phyloP scores from a whole-genome alignment of 768 basidiomycete genomes.

The Myochromella boudieri region DNA sequence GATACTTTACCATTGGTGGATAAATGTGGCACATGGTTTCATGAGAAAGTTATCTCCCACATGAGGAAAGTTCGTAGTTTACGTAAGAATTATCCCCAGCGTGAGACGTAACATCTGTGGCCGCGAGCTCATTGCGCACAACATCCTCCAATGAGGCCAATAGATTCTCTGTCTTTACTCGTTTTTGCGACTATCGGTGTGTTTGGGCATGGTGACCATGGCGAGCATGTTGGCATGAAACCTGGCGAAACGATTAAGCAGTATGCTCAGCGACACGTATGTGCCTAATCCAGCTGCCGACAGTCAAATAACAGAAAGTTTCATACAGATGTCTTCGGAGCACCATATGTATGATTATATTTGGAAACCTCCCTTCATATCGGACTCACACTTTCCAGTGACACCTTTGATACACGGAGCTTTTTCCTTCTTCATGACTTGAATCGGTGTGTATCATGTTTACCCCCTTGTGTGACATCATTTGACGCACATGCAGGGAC shows the following conservation, averaged over 20 bases:
- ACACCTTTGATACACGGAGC: slow-evolving; percentile 78
- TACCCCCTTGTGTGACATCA: neutral
- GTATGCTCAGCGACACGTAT: slow-evolving; percentile 90
- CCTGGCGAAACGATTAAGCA: slow-evolving; percentile 67
- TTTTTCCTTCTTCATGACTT: slow-evolving; percentile 98
- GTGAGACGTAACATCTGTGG: too few relatives aligned
- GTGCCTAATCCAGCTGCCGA: slow-evolving; percentile 30
- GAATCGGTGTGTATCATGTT: slow-evolving; percentile 54
- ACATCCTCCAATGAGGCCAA: slow-evolving; percentile 43
- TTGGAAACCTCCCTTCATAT: neutral
- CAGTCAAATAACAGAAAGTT: slow-evolving; percentile 16
- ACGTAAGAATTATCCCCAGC: too few relatives aligned
- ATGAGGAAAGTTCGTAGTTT: too few relatives aligned
- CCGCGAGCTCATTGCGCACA: neutral
- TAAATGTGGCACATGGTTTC: too few relatives aligned
- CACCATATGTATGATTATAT: slow-evolving; percentile 69
- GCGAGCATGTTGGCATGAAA: slow-evolving; percentile 55
- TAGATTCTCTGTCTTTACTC: slow-evolving; percentile 42
- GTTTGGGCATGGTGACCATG: slow-evolving; percentile 65
- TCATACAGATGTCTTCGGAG: slow-evolving; percentile 77
- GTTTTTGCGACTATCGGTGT: slow-evolving; percentile 29
- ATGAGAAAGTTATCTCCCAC: too few relatives aligned
- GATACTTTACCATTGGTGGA: too few relatives aligned
- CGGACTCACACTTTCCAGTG: slow-evolving; percentile 41
- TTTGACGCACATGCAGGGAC: slow-evolving; percentile 46